phyloP scores from a whole-genome alignment of 345 rosid genomes.

The Gossypium herbaceum region DNA sequence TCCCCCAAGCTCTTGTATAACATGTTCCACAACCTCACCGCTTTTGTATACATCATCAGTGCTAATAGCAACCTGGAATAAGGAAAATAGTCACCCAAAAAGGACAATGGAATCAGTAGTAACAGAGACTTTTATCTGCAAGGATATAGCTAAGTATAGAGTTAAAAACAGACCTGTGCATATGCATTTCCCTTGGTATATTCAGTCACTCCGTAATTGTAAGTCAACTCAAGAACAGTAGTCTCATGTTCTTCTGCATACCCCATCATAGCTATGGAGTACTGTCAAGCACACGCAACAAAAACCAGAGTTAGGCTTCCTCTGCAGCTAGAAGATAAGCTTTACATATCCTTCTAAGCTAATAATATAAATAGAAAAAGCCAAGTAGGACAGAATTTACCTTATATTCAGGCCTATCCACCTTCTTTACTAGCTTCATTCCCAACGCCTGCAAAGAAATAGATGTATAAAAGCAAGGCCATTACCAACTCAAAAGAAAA shows the following conservation, averaged over 20 bases:
- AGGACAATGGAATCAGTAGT: not conserved
- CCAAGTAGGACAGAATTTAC: slow-evolving; percentile 25
- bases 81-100: not conserved
- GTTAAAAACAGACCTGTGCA: slow-evolving; percentile 52
- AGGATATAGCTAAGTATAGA: slow-evolving; percentile 1
- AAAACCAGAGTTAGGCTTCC: not conserved
- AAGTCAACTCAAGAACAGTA: slow-evolving; percentile 75
- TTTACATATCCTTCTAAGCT: not conserved
- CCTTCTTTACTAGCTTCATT: slow-evolving; percentile 68
- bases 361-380: not conserved
- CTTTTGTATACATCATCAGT: slow-evolving; percentile 96
- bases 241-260: slow-evolving; percentile 84
- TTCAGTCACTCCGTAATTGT: slow-evolving; percentile 79
- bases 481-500: not conserved
- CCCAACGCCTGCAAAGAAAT: slow-evolving; percentile 64
- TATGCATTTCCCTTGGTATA: slow-evolving; percentile 93
- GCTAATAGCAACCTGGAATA: slow-evolving; percentile 62
- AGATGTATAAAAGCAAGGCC: not conserved
- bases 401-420: slow-evolving; percentile 77
- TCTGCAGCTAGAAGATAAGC: not conserved
- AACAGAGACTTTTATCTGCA: not conserved
- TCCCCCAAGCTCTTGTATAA: slow-evolving; percentile 82
- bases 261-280: slow-evolving; percentile 82
- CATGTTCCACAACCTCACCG: slow-evolving; percentile 70
- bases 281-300: slow-evolving; percentile 34